These are phyloP conservation scores for Prorocentrum cordatum DNA, from an alignment of 169 alveolate species.

Conservation along the genomic window DNA sequence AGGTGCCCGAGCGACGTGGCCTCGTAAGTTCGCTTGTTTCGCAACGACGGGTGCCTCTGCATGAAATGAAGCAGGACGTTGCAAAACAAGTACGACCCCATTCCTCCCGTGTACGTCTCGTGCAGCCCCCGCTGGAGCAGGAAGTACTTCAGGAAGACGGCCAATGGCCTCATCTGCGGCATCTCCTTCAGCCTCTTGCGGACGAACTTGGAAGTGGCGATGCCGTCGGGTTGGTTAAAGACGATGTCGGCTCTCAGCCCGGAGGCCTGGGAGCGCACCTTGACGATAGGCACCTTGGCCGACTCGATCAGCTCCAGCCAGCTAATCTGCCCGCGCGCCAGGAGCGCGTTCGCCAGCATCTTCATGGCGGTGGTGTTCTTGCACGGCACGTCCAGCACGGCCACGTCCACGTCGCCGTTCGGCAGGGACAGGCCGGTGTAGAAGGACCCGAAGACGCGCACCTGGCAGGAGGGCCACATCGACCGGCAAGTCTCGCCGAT, in stretches of 20 bases:
- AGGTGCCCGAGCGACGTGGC: conserved; percentile 37
- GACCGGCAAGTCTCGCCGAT: conserved; percentile 31
- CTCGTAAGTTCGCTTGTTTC: neutral
- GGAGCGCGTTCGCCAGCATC: conserved; percentile 28
- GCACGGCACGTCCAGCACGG: conserved; percentile 8
- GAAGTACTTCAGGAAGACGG: conserved; percentile 48
- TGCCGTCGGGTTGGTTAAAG: conserved; percentile 50
- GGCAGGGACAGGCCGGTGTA: conserved; percentile 61
- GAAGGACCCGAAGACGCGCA: conserved; percentile 37
- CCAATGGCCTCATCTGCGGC: conserved; percentile 61
- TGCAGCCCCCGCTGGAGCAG: conserved; percentile 61
- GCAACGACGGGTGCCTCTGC: conserved; percentile 5
- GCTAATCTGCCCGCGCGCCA: conserved; percentile 42
- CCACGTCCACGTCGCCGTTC: conserved; percentile 67
- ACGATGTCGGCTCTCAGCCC: neutral
- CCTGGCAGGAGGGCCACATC: conserved; percentile 61
- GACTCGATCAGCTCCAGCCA: conserved; percentile 61
- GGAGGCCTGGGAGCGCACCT: conserved; percentile 32
- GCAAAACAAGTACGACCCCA: conserved; percentile 62
- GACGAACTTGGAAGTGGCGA: conserved; percentile 28
- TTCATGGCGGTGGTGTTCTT: conserved; percentile 27
- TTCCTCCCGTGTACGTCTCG: conserved; percentile 66
- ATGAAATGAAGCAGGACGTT: conserved; percentile 47
- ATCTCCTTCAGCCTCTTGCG: conserved; percentile 18
- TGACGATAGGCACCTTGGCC: conserved; percentile 58